Conservation (phyloP, 225 moss, liverwort and hornwort species). For the Anthoceros angustus region DNA sequence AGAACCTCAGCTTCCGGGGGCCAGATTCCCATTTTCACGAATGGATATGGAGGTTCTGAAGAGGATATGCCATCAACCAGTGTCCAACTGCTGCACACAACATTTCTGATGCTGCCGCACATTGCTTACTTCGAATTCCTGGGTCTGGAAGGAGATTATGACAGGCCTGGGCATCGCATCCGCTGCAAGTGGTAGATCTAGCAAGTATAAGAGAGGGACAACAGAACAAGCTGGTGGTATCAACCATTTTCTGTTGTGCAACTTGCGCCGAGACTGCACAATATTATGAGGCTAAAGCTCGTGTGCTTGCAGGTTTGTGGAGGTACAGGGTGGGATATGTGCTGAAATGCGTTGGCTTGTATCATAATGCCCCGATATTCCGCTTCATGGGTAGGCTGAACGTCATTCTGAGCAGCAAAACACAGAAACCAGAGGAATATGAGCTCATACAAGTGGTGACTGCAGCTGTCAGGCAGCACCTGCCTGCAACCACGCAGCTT, state of each 20-base stretch:
- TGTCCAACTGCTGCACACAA: not conserved
- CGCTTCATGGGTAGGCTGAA: constrained; percentile 49
- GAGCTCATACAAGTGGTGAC: constrained; percentile 45
- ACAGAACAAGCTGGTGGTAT: not conserved
- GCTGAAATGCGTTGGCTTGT: constrained; percentile 47
- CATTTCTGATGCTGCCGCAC: not conserved
- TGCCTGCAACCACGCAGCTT: constrained; percentile 35
- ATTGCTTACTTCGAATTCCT: constrained; percentile 8
- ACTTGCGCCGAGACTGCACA: no score
- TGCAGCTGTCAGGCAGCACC: constrained; percentile 18
- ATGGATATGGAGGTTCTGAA: not conserved
- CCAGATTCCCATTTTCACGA: not conserved
- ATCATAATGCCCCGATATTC: constrained; percentile 35
- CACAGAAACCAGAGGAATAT: constrained; percentile 56
- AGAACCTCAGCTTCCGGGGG: not conserved
- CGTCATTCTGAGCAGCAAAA: constrained; percentile 40
- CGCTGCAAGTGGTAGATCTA: constrained; percentile 3
- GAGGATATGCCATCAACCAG: constrained; percentile 1
- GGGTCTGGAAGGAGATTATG: not conserved
- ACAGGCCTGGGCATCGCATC: not conserved
- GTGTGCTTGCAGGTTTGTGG: constrained; percentile 55
- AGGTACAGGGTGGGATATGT: constrained; percentile 68
- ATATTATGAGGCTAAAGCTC: not conserved
- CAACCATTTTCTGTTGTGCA: constrained; percentile 1
- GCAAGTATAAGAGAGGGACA: constrained; percentile 8